Evolutionary conservation across 305 asterid species (phyloP).

Genomic region (Coffea humblotiana): DNA sequence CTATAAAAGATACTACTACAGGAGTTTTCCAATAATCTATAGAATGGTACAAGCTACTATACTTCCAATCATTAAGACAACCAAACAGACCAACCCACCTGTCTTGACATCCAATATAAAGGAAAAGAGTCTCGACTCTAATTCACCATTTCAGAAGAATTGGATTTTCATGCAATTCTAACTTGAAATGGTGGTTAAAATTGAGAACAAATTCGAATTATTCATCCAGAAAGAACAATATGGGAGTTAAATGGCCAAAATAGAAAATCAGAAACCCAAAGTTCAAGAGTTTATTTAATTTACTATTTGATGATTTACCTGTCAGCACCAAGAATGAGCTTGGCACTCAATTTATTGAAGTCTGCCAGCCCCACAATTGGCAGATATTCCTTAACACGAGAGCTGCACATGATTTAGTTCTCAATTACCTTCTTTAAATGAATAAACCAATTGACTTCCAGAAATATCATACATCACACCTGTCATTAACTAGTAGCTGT

Average conservation of each 20-base stretch:
- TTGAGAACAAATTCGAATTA: no score
- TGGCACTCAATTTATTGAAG: slow-evolving; percentile 92
- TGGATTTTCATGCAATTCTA: no score
- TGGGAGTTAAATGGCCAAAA: not conserved
- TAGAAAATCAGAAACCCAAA: not conserved
- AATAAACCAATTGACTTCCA: slow-evolving; percentile 10
- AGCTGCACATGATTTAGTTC: slow-evolving; percentile 42
- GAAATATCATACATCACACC: slow-evolving; percentile 35
- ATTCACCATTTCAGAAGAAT: no score
- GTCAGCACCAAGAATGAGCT: slow-evolving; percentile 90
- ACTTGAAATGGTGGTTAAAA: no score
- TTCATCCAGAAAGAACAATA: not conserved
- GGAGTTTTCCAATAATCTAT: no score
- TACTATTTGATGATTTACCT: slow-evolving; percentile 40
- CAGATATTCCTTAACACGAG: slow-evolving; percentile 93
- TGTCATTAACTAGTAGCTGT: slow-evolving; percentile 71
- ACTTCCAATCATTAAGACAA: no score
- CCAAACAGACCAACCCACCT: no score
- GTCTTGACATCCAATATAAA: no score
- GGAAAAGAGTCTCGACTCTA: no score
- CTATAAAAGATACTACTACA: no score
- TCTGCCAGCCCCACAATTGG: slow-evolving; percentile 93
- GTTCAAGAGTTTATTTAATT: not conserved
- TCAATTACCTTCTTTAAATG: slow-evolving; percentile 12
- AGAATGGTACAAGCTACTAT: no score